These are phyloP conservation scores for Fennellomyces sp. DNA, from an alignment of 371 early-diverging fungal species.

Conservation along the genomic window DNA sequence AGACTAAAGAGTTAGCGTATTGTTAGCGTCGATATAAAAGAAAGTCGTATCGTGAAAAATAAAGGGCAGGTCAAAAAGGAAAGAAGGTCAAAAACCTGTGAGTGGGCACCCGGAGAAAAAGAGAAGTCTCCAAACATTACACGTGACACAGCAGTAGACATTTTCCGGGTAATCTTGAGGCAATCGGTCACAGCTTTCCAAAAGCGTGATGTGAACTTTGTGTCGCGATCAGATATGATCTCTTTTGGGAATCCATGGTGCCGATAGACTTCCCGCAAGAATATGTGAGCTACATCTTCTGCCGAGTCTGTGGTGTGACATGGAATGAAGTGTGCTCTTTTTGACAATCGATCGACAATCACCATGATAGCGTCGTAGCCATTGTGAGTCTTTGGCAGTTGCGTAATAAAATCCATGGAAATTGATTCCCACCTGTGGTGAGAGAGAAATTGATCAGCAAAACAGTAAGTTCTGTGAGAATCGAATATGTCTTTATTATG, in stretches of 20 bases:
- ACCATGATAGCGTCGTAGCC: conserved; percentile 38
- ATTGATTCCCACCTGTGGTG: no score
- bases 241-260: conserved; percentile 42
- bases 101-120: no score
- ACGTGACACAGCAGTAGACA: neutral
- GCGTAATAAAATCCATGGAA: neutral
- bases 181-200: conserved; percentile 23
- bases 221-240: conserved; percentile 48
- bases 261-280: conserved; percentile 32
- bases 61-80: no score
- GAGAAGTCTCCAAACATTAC: neutral
- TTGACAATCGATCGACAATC: conserved; percentile 49
- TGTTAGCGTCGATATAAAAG: no score
- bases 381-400: conserved; percentile 7
- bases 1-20: no score
- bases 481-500: no score
- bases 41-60: no score
- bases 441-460: no score
- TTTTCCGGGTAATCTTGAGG: neutral
- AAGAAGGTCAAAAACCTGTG: no score
- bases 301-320: conserved; percentile 12
- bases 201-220: conserved; percentile 43
- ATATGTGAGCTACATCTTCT: conserved; percentile 28
- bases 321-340: conserved; percentile 47
- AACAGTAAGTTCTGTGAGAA: no score